Percentiles rank a stretch among this genome's conserved stretches.
Evolutionary conservation across 768 basidiomycete species (phyloP).

Genomic region (Holtermannia corniformis): DNA sequence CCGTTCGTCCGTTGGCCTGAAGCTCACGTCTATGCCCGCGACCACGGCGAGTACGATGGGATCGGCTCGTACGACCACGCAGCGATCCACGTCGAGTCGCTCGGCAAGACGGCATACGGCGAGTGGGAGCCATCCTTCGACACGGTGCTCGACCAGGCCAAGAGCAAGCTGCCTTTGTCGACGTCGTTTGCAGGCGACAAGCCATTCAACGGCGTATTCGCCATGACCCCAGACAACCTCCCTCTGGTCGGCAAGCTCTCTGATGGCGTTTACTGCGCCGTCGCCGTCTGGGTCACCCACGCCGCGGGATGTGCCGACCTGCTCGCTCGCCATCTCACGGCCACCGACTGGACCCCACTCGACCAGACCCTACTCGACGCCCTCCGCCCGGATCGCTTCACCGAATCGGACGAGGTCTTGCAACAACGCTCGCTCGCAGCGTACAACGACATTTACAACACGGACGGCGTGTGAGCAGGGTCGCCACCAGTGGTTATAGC

Average conservation of each 20-base stretch:
- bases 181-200: slow-evolving; percentile 1
- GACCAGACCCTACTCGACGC: slow-evolving; percentile 5
- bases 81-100: slow-evolving; percentile 3
- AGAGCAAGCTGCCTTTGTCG: slow-evolving; percentile 1
- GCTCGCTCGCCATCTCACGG: slow-evolving; percentile 3
- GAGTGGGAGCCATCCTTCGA: slow-evolving; percentile 9
- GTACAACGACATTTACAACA: slow-evolving; percentile 15
- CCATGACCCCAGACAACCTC: slow-evolving; percentile 8
- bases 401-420: not conserved
- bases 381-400: slow-evolving; percentile 7
- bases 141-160: slow-evolving; percentile 1
- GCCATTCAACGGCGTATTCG: slow-evolving; percentile 11
- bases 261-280: slow-evolving; percentile 5
- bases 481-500: no score
- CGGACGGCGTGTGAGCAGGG: slow-evolving; percentile 4
- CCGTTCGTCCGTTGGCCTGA: slow-evolving; percentile 12
- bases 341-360: not conserved
- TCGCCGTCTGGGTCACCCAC: slow-evolving; percentile 12
- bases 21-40: slow-evolving; percentile 10
- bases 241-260: slow-evolving; percentile 8
- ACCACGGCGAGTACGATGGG: slow-evolving; percentile 8
- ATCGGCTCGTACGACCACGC: slow-evolving; percentile 9
- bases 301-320: slow-evolving; percentile 9
- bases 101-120: slow-evolving; percentile 6
- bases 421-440: slow-evolving; percentile 1